Conservation (phyloP, 106 monocot species). For the Dendrobium officinale region DNA sequence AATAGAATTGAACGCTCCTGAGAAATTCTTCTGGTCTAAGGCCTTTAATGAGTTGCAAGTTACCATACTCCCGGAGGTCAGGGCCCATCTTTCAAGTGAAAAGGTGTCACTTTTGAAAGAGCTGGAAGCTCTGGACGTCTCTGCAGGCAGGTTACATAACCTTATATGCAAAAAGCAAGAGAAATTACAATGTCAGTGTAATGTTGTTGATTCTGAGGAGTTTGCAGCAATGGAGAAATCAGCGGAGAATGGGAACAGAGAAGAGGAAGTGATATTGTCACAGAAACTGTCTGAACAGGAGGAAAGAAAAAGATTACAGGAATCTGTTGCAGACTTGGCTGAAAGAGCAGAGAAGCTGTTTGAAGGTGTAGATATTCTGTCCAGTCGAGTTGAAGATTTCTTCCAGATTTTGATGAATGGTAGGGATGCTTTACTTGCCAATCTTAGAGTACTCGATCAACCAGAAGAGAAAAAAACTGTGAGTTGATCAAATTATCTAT, state of each 20-base stretch:
- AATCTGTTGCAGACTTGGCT: slow-evolving; percentile 23
- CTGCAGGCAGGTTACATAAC: slow-evolving; percentile 25
- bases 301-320: not conserved
- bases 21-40: slow-evolving; percentile 52
- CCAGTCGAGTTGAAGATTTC: slow-evolving; percentile 45
- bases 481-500: not conserved
- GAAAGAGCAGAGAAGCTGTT: slow-evolving; percentile 25
- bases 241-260: not conserved
- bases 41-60: slow-evolving; percentile 47
- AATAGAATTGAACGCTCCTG: slow-evolving; percentile 43
- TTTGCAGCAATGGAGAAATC: not conserved
- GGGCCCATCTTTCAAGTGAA: not conserved
- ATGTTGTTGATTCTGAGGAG: not conserved
- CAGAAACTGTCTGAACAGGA: not conserved
- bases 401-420: slow-evolving; percentile 63
- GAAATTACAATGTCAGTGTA: not conserved
- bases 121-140: slow-evolving; percentile 33
- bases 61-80: slow-evolving; percentile 27
- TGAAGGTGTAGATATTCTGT: slow-evolving; percentile 42
- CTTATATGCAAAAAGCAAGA: not conserved
- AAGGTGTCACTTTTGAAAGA: slow-evolving; percentile 35
- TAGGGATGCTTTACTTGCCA: slow-evolving; percentile 69
- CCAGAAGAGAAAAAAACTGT: not conserved
- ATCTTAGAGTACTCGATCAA: slow-evolving; percentile 12
- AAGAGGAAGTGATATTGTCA: not conserved